A percentile compares a stretch with the other conserved stretches of the same genome.
Conservation (phyloP, 495 filamentous ascomycete genomes). For the Penicillium paradoxum region DNA sequence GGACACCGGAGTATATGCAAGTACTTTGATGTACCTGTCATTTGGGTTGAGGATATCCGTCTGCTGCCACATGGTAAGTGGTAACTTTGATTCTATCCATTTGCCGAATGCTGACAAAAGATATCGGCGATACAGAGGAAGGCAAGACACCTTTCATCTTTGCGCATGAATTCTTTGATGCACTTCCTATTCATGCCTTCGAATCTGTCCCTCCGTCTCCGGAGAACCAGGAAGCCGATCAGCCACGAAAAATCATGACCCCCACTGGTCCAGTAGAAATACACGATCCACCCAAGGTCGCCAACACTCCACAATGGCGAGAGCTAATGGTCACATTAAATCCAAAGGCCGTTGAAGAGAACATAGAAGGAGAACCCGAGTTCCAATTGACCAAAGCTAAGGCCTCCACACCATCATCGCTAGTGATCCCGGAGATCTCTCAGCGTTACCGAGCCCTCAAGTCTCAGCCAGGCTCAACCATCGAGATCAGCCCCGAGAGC, state of each 20-base stretch:
- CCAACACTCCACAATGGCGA: slow-evolving; percentile 66
- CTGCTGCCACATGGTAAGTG: slow-evolving; percentile 65
- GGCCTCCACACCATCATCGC: slow-evolving; percentile 69
- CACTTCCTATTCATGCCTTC: slow-evolving; percentile 96
- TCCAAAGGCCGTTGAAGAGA: slow-evolving; percentile 49
- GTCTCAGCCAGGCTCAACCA: slow-evolving; percentile 54
- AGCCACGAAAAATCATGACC: slow-evolving; percentile 40
- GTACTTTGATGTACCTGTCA: slow-evolving; percentile 61
- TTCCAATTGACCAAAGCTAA: slow-evolving; percentile 79
- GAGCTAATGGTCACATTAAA: slow-evolving; percentile 75
- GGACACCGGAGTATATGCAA: slow-evolving; percentile 75
- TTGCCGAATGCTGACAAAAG: not conserved
- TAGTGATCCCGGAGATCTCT: slow-evolving; percentile 80
- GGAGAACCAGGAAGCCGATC: slow-evolving; percentile 27
- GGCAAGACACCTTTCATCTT: slow-evolving; percentile 83
- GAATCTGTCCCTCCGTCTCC: slow-evolving; percentile 55
- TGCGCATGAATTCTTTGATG: slow-evolving; percentile 98
- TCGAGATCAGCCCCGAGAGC: slow-evolving; percentile 86
- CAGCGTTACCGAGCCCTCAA: slow-evolving; percentile 73
- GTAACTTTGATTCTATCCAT: not conserved
- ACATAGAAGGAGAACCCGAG: slow-evolving; percentile 52
- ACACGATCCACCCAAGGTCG: slow-evolving; percentile 39
- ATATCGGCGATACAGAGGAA: slow-evolving; percentile 25
- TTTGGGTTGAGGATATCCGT: slow-evolving; percentile 89
- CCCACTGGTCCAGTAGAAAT: slow-evolving; percentile 42